Evolutionary conservation across 306 rosid genomes (phyloP).

Genomic region (Inga oerstediana): DNA sequence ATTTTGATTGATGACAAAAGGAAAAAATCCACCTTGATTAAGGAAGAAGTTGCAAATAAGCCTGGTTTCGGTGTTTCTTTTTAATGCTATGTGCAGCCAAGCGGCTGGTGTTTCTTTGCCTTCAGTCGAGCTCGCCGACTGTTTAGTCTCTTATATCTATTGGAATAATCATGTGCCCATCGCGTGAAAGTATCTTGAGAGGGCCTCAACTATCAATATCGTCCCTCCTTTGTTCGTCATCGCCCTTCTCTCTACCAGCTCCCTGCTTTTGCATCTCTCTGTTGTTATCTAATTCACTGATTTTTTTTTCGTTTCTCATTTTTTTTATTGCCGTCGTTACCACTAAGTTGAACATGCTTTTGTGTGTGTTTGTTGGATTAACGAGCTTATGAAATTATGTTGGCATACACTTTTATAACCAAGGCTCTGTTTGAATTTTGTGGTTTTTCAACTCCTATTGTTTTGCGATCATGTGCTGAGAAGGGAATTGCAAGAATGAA

Average conservation of each 20-base stretch:
- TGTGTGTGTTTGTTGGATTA: neutral
- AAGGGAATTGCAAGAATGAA: neutral
- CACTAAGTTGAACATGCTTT: neutral
- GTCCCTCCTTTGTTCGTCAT: constrained; percentile 76
- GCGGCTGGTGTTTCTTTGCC: constrained; percentile 62
- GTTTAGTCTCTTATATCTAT: constrained; percentile 76
- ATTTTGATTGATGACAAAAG: neutral
- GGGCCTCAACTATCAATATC: constrained; percentile 55
- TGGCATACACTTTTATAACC: neutral
- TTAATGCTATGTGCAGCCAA: no score
- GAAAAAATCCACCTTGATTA: no score
- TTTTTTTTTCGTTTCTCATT: neutral
- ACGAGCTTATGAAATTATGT: neutral
- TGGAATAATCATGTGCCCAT: constrained; percentile 69
- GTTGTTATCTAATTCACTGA: neutral
- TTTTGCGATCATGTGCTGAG: neutral
- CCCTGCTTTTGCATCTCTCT: neutral
- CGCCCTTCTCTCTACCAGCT: constrained; percentile 81
- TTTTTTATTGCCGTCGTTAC: neutral
- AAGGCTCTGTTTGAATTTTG: neutral
- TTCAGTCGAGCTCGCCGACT: constrained; percentile 75
- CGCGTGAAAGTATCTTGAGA: constrained; percentile 82
- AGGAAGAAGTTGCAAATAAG: no score
- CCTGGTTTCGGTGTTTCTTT: no score
- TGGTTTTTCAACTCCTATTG: neutral